Evolutionary conservation across 257 asterid genomes (phyloP).

Genomic region (Solanum appendiculatum): DNA sequence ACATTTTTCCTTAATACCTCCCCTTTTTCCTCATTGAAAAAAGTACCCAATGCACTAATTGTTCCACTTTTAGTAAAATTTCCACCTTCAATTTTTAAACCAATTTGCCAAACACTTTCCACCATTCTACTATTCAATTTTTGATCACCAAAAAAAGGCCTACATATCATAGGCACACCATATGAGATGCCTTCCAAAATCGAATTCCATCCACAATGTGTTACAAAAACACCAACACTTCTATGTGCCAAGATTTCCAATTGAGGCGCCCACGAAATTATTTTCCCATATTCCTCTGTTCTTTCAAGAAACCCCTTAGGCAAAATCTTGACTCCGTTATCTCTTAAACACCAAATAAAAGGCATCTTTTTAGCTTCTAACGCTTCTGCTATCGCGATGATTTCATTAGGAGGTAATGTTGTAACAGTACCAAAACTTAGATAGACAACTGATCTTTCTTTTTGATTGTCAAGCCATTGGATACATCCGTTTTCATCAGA

Average conservation of each 20-base stretch:
- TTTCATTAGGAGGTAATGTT: slow-evolving; percentile 39
- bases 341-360: slow-evolving; percentile 54
- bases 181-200: slow-evolving; percentile 37
- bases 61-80: slow-evolving; percentile 20
- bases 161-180: slow-evolving; percentile 57
- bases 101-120: slow-evolving; percentile 42
- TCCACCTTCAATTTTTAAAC: slow-evolving; percentile 30
- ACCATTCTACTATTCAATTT: slow-evolving; percentile 45
- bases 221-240: slow-evolving; percentile 40
- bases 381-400: slow-evolving; percentile 45
- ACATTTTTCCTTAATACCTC: slow-evolving; percentile 26
- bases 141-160: slow-evolving; percentile 75
- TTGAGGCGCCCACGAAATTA: slow-evolving; percentile 71
- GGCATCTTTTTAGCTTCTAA: slow-evolving; percentile 36
- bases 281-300: slow-evolving; percentile 24
- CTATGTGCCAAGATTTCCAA: slow-evolving; percentile 26
- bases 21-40: slow-evolving; percentile 16
- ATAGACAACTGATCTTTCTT: slow-evolving; percentile 31
- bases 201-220: slow-evolving; percentile 86
- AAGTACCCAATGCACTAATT: slow-evolving; percentile 10
- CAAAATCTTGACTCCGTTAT: slow-evolving; percentile 14
- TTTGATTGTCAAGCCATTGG: slow-evolving; percentile 9
- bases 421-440: slow-evolving; percentile 60
- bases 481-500: slow-evolving; percentile 14
- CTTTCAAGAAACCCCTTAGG: slow-evolving; percentile 49